Evolutionary conservation across 1,284 basidiomycete genomes (phyloP), one percentile per base, ranked within the genome.

Genomic region (Pascua guehoae): DNA sequence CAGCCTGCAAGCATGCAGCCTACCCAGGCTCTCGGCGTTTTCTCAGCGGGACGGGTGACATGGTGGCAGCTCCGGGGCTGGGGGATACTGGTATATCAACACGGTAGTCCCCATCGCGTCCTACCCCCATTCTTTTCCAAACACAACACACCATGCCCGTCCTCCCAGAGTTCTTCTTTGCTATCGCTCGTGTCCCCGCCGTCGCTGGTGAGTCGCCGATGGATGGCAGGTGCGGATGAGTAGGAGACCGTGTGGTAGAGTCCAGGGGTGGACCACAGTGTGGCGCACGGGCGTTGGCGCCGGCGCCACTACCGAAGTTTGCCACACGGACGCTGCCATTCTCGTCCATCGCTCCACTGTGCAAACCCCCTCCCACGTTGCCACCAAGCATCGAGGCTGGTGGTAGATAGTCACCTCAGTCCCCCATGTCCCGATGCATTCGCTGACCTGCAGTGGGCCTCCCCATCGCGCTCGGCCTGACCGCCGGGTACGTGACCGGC

Each of bases 171-270:
- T 58, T 85, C 61, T 72, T 85, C n/a, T 79, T 86, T 59, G 75
- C 79, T 16, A 79, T 85, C 57, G 82, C 84, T 10, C 79, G 84
- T 60, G 85, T 85, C 69, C 81, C 85, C 17, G 73, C 84, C 46
- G 74, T 82, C 14, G 85, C 85, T 10, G 72, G 75, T 75, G 38
- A 57, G 69, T 68, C n/a, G 4, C 12, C 41, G 40, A 11, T 10
- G 49, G 4, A 12, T 32, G 24, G 24, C 24, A 32, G 24, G 24
- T 32, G 24, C 24, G 4, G 24, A 32, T 32, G 24, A 32, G 24
- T 32, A 7, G 24, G 50, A 37, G 37, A 15, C 10, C 37, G 47
- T 38, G 47, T 11, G 7, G 41, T n/a, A 8, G 14, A 16, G 41
- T n/a, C 5, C 49, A 17, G 10, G 40, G 16, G 9, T 39, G 7